Percentiles rank a stretch among this genome's conserved stretches.
Conservation (phyloP, 164 flowering plant species). For the Piper longum region DNA sequence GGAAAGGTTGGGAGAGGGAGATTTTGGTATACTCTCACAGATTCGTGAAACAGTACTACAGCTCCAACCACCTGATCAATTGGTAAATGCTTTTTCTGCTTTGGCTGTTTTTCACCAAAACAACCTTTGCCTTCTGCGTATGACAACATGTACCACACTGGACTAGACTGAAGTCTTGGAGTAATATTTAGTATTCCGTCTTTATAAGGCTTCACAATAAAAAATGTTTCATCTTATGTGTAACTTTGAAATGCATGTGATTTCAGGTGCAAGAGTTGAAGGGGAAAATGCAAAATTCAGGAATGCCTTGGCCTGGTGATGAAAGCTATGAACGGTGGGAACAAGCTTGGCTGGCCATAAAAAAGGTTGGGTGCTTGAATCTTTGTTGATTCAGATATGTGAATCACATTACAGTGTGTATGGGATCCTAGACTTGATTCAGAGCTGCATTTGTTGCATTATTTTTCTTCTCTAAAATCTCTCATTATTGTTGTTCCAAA, state of each 20-base stretch:
- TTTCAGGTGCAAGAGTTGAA: constrained; percentile 76
- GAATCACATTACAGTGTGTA: no score
- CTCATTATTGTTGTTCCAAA: no score
- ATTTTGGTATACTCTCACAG: constrained; percentile 44
- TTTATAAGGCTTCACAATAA: background rate
- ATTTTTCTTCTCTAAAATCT: no score
- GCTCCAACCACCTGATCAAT: constrained; percentile 53
- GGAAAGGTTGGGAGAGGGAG: constrained; percentile 44
- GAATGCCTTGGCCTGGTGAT: constrained; percentile 99
- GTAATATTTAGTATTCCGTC: background rate
- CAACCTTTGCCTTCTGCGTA: no score
- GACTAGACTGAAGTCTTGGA: background rate
- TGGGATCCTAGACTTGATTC: no score
- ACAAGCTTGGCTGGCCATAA: constrained; percentile 93
- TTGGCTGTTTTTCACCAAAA: no score
- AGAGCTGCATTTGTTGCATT: no score
- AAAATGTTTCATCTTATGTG: background rate
- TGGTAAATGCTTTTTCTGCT: constrained; percentile 37
- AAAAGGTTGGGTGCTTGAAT: constrained; percentile 38
- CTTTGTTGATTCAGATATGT: background rate
- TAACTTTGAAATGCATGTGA: background rate
- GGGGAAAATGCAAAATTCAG: constrained; percentile 55
- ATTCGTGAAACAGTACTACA: constrained; percentile 70
- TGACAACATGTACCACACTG: no score
- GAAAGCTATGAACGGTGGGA: constrained; percentile 85